phyloP scores from a whole-genome alignment of 805 yeast genomes.

The Clavispora carvajalis region DNA sequence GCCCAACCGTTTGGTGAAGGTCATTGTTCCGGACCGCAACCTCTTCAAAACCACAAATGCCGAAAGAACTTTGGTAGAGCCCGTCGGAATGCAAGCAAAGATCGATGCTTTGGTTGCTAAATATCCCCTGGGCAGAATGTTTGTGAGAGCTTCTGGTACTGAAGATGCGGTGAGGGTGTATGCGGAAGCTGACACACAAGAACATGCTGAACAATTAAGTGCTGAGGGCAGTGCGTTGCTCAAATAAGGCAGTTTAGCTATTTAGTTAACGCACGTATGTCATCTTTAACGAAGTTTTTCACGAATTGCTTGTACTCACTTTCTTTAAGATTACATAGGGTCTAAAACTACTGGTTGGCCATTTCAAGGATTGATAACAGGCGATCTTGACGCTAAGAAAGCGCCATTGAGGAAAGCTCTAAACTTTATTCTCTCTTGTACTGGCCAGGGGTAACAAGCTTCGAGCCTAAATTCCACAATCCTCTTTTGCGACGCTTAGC shows the following conservation, averaged over 20 bases:
- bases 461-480: slow-evolving; percentile 56
- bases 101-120: slow-evolving; percentile 63
- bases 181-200: slow-evolving; percentile 67
- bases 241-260: slow-evolving; percentile 4
- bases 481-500: slow-evolving; percentile 61
- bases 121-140: slow-evolving; percentile 66
- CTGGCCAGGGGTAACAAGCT: slow-evolving; percentile 69
- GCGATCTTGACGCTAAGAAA: too few species aligned
- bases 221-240: slow-evolving; percentile 25
- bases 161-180: slow-evolving; percentile 96
- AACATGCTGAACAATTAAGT: slow-evolving; percentile 26
- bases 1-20: slow-evolving; percentile 81
- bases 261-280: too few species aligned
- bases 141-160: slow-evolving; percentile 96
- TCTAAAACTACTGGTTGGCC: too few species aligned
- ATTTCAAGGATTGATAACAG: too few species aligned
- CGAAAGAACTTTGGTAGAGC: slow-evolving; percentile 74
- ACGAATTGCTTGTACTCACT: too few species aligned
- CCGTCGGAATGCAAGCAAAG: slow-evolving; percentile 67
- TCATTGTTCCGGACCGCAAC: slow-evolving; percentile 74
- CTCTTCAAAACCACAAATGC: slow-evolving; percentile 83
- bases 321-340: too few species aligned
- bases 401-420: neutral
- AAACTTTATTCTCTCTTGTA: slow-evolving; percentile 48
- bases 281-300: too few species aligned